Percentiles rank a stretch among this genome's conserved stretches.
Conservation (phyloP, 1,139 yeast species). For the Yamadazyma membranifaciens region DNA sequence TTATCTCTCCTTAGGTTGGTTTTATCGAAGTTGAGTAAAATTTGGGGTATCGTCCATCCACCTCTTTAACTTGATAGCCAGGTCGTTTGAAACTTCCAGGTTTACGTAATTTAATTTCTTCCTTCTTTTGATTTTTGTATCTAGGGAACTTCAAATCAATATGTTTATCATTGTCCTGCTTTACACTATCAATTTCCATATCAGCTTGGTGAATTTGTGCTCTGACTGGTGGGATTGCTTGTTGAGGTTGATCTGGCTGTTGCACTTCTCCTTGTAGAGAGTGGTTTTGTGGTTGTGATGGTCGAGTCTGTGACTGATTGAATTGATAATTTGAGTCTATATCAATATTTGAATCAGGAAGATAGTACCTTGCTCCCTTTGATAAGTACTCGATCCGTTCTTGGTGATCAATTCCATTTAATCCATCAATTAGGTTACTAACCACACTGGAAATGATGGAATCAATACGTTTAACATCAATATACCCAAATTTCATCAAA, state of each 20-base stretch:
- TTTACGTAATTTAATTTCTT: slow-evolving; percentile 36
- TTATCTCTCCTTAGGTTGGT: not conserved
- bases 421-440: slow-evolving; percentile 23
- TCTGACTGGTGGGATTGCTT: not conserved
- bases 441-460: slow-evolving; percentile 19
- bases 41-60: slow-evolving; percentile 28
- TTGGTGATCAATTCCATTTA: slow-evolving; percentile 23
- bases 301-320: not conserved
- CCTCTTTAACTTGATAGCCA: slow-evolving; percentile 16
- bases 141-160: slow-evolving; percentile 16
- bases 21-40: slow-evolving; percentile 25
- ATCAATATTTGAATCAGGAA: not conserved
- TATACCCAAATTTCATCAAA: slow-evolving; percentile 11
- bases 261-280: not conserved
- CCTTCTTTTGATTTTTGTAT: slow-evolving; percentile 13
- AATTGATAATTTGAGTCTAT: not conserved
- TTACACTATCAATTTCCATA: not conserved
- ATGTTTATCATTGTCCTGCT: not conserved
- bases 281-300: not conserved
- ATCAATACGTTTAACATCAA: slow-evolving; percentile 16
- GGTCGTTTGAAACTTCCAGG: slow-evolving; percentile 53
- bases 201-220: not conserved
- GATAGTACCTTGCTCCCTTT: slow-evolving; percentile 18
- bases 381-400: slow-evolving; percentile 34
- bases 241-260: not conserved